Percentiles rank a stretch among this genome's conserved stretches.
Conservation (phyloP, 2,329 filamentous ascomycete genomes). For the Fusarium nematophilum region DNA sequence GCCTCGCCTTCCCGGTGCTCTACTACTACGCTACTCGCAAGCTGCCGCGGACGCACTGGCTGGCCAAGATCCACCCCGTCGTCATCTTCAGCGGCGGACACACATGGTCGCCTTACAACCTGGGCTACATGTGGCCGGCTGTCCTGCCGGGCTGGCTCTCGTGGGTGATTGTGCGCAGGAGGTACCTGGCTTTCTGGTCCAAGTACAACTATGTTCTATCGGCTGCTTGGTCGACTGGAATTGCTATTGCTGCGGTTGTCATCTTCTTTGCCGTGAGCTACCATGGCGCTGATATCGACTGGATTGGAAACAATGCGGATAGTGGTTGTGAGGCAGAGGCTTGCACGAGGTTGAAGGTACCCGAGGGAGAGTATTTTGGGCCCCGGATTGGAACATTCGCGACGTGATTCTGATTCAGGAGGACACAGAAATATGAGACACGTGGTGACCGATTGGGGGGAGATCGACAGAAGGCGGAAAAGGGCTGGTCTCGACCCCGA, state of each 20-base stretch:
- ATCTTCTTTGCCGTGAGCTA: conserved; percentile 62
- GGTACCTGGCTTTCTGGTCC: conserved; percentile 61
- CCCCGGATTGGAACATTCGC: conserved; percentile 34
- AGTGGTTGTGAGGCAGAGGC: conserved; percentile 43
- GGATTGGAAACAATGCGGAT: conserved; percentile 57
- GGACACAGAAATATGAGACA: no score
- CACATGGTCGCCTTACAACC: conserved; percentile 58
- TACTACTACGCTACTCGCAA: conserved; percentile 52
- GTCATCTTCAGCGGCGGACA: conserved; percentile 56
- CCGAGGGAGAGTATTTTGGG: conserved; percentile 47
- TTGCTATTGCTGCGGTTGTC: conserved; percentile 60
- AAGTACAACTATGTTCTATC: conserved; percentile 63
- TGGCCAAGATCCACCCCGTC: conserved; percentile 57
- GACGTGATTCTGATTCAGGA: not conserved
- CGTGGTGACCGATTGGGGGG: no score
- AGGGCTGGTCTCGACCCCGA: no score
- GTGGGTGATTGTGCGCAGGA: conserved; percentile 58
- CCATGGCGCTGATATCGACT: conserved; percentile 50
- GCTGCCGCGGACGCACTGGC: conserved; percentile 47
- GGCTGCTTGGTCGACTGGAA: conserved; percentile 56
- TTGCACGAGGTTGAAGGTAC: conserved; percentile 38
- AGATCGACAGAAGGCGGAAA: no score
- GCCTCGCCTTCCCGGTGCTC: conserved; percentile 50
- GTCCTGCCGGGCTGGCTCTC: conserved; percentile 60
- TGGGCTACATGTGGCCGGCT: conserved; percentile 59